Conservation (phyloP, 176 grass and related monocot species). For the Neostapfia colusana region DNA sequence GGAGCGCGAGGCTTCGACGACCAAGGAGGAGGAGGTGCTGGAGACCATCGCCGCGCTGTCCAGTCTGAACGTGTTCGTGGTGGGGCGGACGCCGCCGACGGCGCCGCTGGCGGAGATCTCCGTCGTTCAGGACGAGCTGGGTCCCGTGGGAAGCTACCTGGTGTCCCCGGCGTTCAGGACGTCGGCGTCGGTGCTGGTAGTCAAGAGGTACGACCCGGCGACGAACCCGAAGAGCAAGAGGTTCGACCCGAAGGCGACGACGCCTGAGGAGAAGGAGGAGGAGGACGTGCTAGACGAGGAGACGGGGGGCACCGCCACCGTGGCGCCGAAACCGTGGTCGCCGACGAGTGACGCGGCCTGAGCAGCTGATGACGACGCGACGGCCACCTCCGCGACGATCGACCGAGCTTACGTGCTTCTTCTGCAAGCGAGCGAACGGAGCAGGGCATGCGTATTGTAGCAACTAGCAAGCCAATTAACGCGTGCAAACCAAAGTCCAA, state of each 20-base stretch:
- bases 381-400: too few relatives aligned
- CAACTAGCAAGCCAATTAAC: too few relatives aligned
- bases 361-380: too few relatives aligned
- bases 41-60: slow-evolving; percentile 37
- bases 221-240: slow-evolving; percentile 47
- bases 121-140: slow-evolving; percentile 70
- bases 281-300: slow-evolving; percentile 41
- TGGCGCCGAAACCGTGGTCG: neutral
- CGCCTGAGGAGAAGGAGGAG: slow-evolving; percentile 35
- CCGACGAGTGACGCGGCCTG: neutral
- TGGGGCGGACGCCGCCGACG: slow-evolving; percentile 46
- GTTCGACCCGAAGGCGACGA: slow-evolving; percentile 41
- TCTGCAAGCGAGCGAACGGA: too few relatives aligned
- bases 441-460: too few relatives aligned
- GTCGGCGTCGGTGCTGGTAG: slow-evolving; percentile 54
- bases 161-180: slow-evolving; percentile 55
- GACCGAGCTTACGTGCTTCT: too few relatives aligned
- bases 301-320: neutral
- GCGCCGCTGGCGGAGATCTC: slow-evolving; percentile 32
- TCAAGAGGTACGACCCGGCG: slow-evolving; percentile 53
- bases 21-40: slow-evolving; percentile 35
- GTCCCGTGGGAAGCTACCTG: slow-evolving; percentile 58
- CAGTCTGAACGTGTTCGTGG: slow-evolving; percentile 49
- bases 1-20: neutral
- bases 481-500: too few relatives aligned